Evolutionary conservation across 169 alveolate species (phyloP).

Genomic region (Hepatocystis sp.): DNA sequence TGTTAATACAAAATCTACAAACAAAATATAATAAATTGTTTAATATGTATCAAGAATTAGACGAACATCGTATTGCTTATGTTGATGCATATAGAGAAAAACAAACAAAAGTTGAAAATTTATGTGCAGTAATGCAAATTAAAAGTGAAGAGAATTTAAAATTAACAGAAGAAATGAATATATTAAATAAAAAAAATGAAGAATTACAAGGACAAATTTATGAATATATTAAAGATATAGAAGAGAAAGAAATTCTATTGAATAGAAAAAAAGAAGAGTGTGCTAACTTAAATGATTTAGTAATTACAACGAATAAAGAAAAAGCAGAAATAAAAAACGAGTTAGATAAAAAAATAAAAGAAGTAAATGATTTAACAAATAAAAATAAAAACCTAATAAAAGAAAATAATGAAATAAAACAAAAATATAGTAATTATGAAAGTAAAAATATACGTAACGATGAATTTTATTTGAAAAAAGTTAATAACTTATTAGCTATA

Average conservation of each 20-base stretch:
- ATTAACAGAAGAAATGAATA: conserved; percentile 58
- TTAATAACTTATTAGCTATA: conserved; percentile 25
- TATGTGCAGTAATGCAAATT: conserved; percentile 69
- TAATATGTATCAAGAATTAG: conserved; percentile 76
- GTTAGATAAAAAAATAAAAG: conserved; percentile 13
- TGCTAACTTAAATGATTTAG: conserved; percentile 2
- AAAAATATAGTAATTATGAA: conserved; percentile 2
- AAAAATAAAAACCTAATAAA: conserved; percentile 24
- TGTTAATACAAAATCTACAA: conserved; percentile 56
- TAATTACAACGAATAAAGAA: conserved; percentile 22
- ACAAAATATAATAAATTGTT: conserved; percentile 56
- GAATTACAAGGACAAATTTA: conserved; percentile 74
- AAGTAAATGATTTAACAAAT: conserved; percentile 5
- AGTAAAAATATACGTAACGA: neutral
- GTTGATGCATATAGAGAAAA: conserved; percentile 73
- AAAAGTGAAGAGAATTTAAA: conserved; percentile 70
- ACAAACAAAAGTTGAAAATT: conserved; percentile 61
- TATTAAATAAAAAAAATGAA: conserved; percentile 55
- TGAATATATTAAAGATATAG: conserved; percentile 58
- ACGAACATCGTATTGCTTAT: conserved; percentile 66
- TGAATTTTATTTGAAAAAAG: conserved; percentile 29
- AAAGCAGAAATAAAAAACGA: conserved; percentile 9
- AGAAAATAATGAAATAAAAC: conserved; percentile 17
- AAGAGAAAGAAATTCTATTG: conserved; percentile 46
- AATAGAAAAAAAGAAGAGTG: conserved; percentile 67